Conservation (phyloP, 129 eudicot species). For the Saposhnikovia divaricata region DNA sequence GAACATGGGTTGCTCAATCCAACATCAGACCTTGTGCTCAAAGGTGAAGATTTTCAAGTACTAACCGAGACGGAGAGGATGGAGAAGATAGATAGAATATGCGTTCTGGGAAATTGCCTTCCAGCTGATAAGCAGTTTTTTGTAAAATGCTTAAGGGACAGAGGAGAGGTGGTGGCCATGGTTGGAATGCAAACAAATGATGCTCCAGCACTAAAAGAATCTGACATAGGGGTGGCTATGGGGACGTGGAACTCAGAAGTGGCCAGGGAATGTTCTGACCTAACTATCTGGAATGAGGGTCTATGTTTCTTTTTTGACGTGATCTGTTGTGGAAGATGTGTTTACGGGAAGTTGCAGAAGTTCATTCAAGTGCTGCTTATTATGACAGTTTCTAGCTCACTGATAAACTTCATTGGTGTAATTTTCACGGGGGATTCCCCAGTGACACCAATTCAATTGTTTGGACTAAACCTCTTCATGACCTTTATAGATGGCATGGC, state of each 20-base stretch:
- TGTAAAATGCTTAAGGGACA: slow-evolving; percentile 4
- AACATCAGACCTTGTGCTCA: background rate
- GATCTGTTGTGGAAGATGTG: slow-evolving; percentile 3
- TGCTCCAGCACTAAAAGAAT: slow-evolving; percentile 15
- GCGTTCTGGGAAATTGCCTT: slow-evolving; percentile 9
- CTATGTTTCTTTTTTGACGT: background rate
- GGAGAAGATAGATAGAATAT: slow-evolving; percentile 1
- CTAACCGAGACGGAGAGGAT: background rate
- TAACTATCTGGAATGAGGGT: slow-evolving; percentile 1
- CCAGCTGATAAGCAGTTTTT: slow-evolving; percentile 7
- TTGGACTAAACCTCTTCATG: slow-evolving; percentile 11
- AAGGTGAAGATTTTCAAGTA: slow-evolving; percentile 11
- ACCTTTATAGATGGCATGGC: slow-evolving; percentile 7
- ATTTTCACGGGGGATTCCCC: slow-evolving; percentile 2
- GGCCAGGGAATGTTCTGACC: slow-evolving; percentile 9
- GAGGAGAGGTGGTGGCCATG: slow-evolving; percentile 6
- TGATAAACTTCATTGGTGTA: slow-evolving; percentile 3
- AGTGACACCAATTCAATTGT: slow-evolving; percentile 9
- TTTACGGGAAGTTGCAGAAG: slow-evolving; percentile 7
- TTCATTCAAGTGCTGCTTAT: slow-evolving; percentile 10
- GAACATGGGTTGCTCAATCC: background rate
- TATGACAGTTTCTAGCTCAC: background rate
- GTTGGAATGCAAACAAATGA: slow-evolving; percentile 9
- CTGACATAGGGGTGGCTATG: slow-evolving; percentile 13
- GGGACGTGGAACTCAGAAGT: background rate